phyloP scores from a whole-genome alignment of 805 yeast species.

The Metschnikowia matae region DNA sequence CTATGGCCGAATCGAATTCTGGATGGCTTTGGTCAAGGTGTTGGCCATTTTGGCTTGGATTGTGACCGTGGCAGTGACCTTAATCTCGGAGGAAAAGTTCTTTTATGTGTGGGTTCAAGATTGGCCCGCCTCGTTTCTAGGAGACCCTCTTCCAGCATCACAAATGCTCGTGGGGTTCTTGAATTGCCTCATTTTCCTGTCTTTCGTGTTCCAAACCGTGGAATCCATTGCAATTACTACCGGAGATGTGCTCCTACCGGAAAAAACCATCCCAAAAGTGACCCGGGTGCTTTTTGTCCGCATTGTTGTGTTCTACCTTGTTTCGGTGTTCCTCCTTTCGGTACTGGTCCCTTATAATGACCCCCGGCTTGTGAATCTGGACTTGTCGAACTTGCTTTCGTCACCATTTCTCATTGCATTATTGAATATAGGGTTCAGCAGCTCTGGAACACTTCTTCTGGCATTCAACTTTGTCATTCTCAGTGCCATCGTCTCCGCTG shows the following conservation, averaged over 20 bases:
- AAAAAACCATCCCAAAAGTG: slow-evolving; percentile 13
- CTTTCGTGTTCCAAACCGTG: slow-evolving; percentile 19
- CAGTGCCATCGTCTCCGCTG: slow-evolving; percentile 24
- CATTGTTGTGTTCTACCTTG: slow-evolving; percentile 16
- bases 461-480: slow-evolving; percentile 21
- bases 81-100: slow-evolving; percentile 3
- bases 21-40: slow-evolving; percentile 19
- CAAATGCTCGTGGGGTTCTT: slow-evolving; percentile 4
- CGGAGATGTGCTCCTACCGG: slow-evolving; percentile 15
- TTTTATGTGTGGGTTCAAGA: slow-evolving; percentile 11
- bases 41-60: slow-evolving; percentile 20
- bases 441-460: slow-evolving; percentile 12
- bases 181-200: slow-evolving; percentile 14
- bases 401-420: slow-evolving; percentile 25
- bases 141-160: slow-evolving; percentile 1
- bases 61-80: slow-evolving; percentile 3
- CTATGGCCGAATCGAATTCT: slow-evolving; percentile 21
- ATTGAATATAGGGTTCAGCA: slow-evolving; percentile 13
- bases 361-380: slow-evolving; percentile 8
- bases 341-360: slow-evolving; percentile 13
- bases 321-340: slow-evolving; percentile 16
- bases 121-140: slow-evolving; percentile 11
- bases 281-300: slow-evolving; percentile 14
- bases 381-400: slow-evolving; percentile 14
- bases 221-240: slow-evolving; percentile 18